Evolutionary conservation across 2,329 filamentous ascomycete species (phyloP).

Genomic region (Phoma sp.): DNA sequence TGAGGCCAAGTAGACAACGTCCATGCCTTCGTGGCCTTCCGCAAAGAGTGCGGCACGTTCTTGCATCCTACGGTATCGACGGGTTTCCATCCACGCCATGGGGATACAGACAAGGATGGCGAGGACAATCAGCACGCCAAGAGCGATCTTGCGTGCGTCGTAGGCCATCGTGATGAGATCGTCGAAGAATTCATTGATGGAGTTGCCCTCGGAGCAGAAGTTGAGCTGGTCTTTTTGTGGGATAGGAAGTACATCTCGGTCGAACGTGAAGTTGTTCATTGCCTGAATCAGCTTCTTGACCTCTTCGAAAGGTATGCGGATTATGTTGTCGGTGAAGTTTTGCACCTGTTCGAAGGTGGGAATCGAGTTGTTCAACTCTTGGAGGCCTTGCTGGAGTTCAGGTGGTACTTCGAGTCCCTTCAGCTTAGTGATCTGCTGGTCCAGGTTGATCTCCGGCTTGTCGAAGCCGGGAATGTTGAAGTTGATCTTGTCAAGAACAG

Average conservation of each 20-base stretch:
- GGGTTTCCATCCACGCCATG: conserved; percentile 82
- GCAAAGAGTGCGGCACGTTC: conserved; percentile 71
- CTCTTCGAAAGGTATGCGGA: conserved; percentile 80
- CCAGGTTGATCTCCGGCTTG: conserved; percentile 68
- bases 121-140: conserved; percentile 73
- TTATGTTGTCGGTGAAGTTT: conserved; percentile 77
- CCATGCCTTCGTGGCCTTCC: conserved; percentile 78
- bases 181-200: conserved; percentile 83
- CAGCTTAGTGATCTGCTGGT: conserved; percentile 68
- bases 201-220: conserved; percentile 87
- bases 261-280: conserved; percentile 77
- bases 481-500: conserved; percentile 50
- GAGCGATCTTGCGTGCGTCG: conserved; percentile 74
- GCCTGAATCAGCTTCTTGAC: conserved; percentile 75
- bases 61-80: conserved; percentile 76
- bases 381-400: conserved; percentile 71
- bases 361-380: conserved; percentile 76
- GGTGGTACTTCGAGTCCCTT: conserved; percentile 73
- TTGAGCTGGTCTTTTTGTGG: conserved; percentile 80
- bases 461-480: conserved; percentile 51
- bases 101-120: conserved; percentile 77
- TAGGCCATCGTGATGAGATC: conserved; percentile 70
- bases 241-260: conserved; percentile 78
- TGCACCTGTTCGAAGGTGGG: conserved; percentile 84
- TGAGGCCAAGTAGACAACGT: conserved; percentile 86